These are phyloP conservation scores for Eucalyptus curtisii DNA, from an alignment of 345 rosid species.

Conservation along the genomic window DNA sequence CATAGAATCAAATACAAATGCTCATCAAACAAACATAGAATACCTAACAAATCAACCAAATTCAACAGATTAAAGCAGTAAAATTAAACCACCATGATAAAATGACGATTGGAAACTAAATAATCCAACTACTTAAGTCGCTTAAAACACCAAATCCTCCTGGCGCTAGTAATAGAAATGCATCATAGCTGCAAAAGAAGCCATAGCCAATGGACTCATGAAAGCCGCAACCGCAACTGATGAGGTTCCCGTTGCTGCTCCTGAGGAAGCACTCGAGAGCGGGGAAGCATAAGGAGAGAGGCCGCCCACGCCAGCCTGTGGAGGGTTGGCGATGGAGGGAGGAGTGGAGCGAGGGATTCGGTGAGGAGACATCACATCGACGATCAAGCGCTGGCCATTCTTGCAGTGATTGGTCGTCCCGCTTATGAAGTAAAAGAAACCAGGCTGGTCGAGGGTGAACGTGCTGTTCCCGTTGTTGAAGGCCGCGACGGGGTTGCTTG, in stretches of 20 bases:
- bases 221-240: not conserved
- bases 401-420: conserved; percentile 47
- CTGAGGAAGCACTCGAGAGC: not conserved
- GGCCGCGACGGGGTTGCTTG: conserved; percentile 18
- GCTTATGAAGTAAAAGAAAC: conserved; percentile 71
- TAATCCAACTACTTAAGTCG: not conserved
- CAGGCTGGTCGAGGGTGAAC: conserved; percentile 49
- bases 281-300: conserved; percentile 14
- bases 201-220: not conserved
- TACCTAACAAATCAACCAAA: not conserved
- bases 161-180: not conserved
- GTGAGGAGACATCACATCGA: conserved; percentile 59
- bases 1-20: not conserved
- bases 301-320: not conserved
- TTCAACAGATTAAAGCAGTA: not conserved
- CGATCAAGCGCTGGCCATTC: conserved; percentile 54
- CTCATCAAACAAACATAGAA: not conserved
- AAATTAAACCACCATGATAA: not conserved
- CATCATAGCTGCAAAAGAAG: not conserved
- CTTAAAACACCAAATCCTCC: not conserved
- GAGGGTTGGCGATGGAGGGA: conserved; percentile 15
- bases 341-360: conserved; percentile 2
- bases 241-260: not conserved
- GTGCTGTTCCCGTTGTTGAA: conserved; percentile 56
- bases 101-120: not conserved